phyloP scores from a whole-genome alignment of 208 protist genomes.

The Strigomonas culicis region DNA sequence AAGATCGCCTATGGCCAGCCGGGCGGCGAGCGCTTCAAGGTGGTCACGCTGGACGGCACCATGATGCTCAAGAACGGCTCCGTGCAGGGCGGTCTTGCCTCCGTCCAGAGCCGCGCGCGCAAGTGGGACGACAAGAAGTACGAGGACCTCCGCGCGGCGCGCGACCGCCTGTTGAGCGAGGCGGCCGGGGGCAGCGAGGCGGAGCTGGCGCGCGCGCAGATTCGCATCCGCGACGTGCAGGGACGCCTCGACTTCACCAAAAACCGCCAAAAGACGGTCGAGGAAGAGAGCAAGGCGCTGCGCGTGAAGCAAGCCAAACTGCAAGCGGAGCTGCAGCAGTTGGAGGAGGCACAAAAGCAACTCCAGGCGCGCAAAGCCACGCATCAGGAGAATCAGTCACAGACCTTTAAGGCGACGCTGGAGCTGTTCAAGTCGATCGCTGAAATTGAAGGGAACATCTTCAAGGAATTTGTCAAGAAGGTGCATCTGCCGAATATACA shows the following conservation, averaged over 20 bases:
- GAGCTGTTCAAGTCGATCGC: constrained; percentile 48
- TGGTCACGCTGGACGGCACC: constrained; percentile 95
- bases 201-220: constrained; percentile 64
- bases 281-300: constrained; percentile 31
- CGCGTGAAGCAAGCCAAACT: constrained; percentile 31
- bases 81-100: constrained; percentile 92
- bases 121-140: constrained; percentile 94
- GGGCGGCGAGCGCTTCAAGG: constrained; percentile 80
- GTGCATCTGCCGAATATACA: constrained; percentile 86
- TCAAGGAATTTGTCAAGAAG: constrained; percentile 85
- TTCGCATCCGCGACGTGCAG: constrained; percentile 63
- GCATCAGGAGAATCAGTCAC: constrained; percentile 31
- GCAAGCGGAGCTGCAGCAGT: constrained; percentile 28
- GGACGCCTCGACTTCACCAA: constrained; percentile 56
- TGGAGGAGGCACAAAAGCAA: constrained; percentile 24
- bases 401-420: constrained; percentile 47
- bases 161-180: constrained; percentile 70
- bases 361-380: constrained; percentile 17
- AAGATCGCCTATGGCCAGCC: constrained; percentile 72
- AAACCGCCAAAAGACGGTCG: constrained; percentile 41
- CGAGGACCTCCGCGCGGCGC: constrained; percentile 62
- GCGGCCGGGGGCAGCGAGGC: constrained; percentile 54
- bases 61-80: constrained; percentile 94
- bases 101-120: constrained; percentile 76
- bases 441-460: constrained; percentile 78